Evolutionary conservation across 2,329 filamentous ascomycete species (phyloP), one percentile per base, ranked within the genome.

Genomic region (Lecanosticta acicola): DNA sequence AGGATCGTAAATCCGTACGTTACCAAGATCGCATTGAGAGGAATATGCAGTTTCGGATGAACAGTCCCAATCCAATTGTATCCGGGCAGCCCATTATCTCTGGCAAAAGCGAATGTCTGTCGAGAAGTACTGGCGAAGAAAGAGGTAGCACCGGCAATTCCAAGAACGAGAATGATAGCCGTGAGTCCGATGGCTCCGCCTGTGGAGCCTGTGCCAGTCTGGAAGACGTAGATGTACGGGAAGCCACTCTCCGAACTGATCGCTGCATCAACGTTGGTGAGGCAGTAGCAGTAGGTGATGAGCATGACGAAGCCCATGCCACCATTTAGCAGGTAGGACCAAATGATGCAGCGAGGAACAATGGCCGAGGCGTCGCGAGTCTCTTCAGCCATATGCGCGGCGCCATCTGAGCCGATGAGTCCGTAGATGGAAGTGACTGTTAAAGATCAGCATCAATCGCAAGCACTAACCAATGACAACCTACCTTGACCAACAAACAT

Each of bases 71-170:
- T 53, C 61, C 59, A 61, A 64, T 65, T 29, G 67, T 44, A 57
- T 45, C 60, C 58, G 60, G 65, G 66, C 36, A 67, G 45, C 8
- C 64, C 68, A 14, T 65, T 59, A 49, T 70, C 68, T 11, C 68
- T 59, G 3, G 70, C 69, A 47, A 73, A 72, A 0, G 68, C 69
- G 46, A 59, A 73, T 1, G 66, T 55, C 62, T 71, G 68, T 11
- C 69, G 64, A 14, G 66, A 68, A 3, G 66, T 66, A 4, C 66
- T 63, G 26, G 69, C 67, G 2, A 74, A 74, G 38, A 53, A 53
- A 5, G 50, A 51, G 4, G 50, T 53, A 11, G 48, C 50, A 24
- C 54, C 52, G 13, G 50, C 48, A n/a, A 58, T 47, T 19, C 44
- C 38, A 16, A 59, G 52, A 19, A 61, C 33, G 32, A 61, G 43